Base-by-base conservation (phyloP, 164 flowering plant species). In the Santalum album region DNA sequence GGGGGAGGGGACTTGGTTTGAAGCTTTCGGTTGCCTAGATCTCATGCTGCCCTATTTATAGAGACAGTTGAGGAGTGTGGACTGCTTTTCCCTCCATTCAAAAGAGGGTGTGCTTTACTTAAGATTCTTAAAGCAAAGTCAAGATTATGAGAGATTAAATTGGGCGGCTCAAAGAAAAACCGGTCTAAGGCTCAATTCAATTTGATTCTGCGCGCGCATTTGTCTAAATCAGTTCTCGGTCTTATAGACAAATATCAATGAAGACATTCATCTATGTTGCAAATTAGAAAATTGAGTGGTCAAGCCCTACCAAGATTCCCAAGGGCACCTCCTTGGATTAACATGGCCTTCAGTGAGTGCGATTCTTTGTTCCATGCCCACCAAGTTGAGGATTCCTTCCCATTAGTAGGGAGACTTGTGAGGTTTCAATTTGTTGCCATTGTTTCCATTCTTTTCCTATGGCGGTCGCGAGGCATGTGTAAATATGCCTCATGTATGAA, bases 351-450 rank as follows among this genome's bases (percentile, higher is more conserved):
- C 69, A 61, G 71, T 73, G 74, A 65, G 59, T 56, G 49, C 26
- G 46, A 55, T 56, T 66, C 69, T 39, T 61, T 38, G 39, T 56
- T 42, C 32, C 57, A 64, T 19, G 48, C 63, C 71, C 68, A 61
- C 73, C 69, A 64, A 55, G 54, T 67, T 61, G 58, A 36, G 0
- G 77, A 73, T 73, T 70, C 78, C 53, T 70, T 52, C 56, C 39
- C 54, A 17, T 21, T 22, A 18, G 56, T 12, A 16, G 16, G 54
- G 3, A 12, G 14, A 1, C n/a, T 9, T 38, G 42, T 38, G 1
- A 15, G 42, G 17, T 38, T 38, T 16, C n/a, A 4, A 29, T 29
- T 29, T 29, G 6, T 29, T 29, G 34, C 6, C 6, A 29, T 29
- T 29, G 34, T n/a, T n/a, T n/a, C n/a, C n/a, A n/a, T n/a, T n/a